Conservation (phyloP, 2,329 filamentous ascomycete genomes). For the Paecilomyces variotii region DNA sequence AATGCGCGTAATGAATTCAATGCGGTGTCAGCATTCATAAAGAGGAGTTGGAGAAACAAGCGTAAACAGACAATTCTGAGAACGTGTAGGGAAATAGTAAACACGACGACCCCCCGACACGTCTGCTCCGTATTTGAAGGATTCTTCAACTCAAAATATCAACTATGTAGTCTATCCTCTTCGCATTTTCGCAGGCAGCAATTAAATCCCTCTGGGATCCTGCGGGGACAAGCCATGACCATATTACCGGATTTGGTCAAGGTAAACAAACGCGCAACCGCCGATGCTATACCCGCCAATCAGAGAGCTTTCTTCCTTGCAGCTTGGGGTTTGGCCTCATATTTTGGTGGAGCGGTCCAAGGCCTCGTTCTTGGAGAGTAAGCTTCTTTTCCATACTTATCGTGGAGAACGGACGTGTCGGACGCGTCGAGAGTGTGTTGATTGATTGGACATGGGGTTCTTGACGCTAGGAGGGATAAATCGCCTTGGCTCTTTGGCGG, state of each 20-base stretch:
- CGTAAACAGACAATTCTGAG: background rate
- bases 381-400: background rate
- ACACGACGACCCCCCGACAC: background rate
- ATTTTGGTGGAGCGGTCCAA: background rate
- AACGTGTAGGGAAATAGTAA: background rate
- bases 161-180: background rate
- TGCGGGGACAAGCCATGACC: background rate
- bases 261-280: slow-evolving; percentile 5
- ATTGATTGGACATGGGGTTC: background rate
- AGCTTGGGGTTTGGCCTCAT: background rate
- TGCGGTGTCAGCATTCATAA: background rate
- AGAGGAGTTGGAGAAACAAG: background rate
- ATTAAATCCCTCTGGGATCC: background rate
- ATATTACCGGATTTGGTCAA: slow-evolving; percentile 6
- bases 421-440: slow-evolving; percentile 1
- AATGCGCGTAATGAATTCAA: background rate
- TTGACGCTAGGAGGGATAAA: background rate
- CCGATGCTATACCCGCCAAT: background rate
- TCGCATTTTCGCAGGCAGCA: slow-evolving; percentile 1
- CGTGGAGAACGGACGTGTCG: background rate
- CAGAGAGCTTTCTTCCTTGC: background rate
- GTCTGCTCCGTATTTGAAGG: background rate
- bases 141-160: background rate
- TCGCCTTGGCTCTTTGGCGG: background rate
- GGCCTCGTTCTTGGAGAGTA: background rate